A percentile compares a stretch with the other conserved stretches of the same genome.
Evolutionary conservation across 176 grass and related monocot species (phyloP).

Genomic region (Areca catechu): DNA sequence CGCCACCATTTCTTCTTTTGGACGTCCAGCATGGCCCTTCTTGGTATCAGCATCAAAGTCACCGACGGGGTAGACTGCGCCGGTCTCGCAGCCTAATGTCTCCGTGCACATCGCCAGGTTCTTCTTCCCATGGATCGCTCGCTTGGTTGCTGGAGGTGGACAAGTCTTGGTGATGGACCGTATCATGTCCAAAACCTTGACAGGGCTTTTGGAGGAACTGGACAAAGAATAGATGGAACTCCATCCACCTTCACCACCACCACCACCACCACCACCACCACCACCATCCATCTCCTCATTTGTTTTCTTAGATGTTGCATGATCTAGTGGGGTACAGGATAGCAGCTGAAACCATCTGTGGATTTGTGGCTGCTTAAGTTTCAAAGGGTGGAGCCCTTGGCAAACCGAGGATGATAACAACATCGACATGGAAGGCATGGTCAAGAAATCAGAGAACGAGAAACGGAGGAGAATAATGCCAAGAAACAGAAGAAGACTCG

Average conservation of each 20-base stretch:
- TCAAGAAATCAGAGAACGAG: too few species aligned
- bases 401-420: too few species aligned
- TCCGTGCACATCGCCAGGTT: slow-evolving; percentile 71
- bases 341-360: too few species aligned
- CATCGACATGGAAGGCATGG: too few species aligned
- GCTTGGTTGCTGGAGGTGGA: slow-evolving; percentile 1
- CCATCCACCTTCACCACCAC: neutral
- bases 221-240: slow-evolving; percentile 17
- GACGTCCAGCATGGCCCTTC: neutral
- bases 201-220: slow-evolving; percentile 2
- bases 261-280: neutral
- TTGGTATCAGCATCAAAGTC: slow-evolving; percentile 15
- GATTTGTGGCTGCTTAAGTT: too few species aligned
- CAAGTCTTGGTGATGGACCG: neutral
- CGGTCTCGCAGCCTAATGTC: slow-evolving; percentile 70
- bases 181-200: neutral
- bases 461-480: too few species aligned
- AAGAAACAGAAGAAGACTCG: too few species aligned
- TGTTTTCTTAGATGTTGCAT: neutral
- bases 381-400: too few species aligned
- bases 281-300: neutral
- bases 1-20: slow-evolving; percentile 2
- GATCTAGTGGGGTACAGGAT: too few species aligned
- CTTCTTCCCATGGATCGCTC: slow-evolving; percentile 26
- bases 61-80: slow-evolving; percentile 27